phyloP scores from a whole-genome alignment of 306 rosid species.

The Potentilla sterilis region DNA sequence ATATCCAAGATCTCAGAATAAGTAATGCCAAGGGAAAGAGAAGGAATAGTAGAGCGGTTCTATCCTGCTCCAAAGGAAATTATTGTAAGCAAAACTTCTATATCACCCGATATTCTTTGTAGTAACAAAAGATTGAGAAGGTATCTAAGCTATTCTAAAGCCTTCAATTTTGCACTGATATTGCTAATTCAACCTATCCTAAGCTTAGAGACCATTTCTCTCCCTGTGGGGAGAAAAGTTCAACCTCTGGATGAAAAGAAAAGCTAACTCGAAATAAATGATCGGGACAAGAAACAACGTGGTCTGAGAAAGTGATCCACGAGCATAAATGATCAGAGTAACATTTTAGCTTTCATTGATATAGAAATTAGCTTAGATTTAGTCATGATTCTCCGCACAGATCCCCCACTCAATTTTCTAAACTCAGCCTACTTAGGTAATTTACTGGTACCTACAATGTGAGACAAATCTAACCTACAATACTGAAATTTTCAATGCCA shows the following conservation, averaged over 20 bases:
- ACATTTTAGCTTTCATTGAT: neutral
- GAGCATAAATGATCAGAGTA: neutral
- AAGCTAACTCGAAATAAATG: neutral
- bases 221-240: neutral
- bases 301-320: neutral
- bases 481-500: neutral
- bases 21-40: slow-evolving; percentile 78
- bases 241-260: neutral
- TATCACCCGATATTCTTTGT: neutral
- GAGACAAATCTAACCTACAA: neutral
- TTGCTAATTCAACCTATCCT: neutral
- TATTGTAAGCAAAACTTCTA: slow-evolving; percentile 20
- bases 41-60: slow-evolving; percentile 89
- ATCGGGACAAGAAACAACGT: neutral
- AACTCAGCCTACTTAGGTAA: neutral
- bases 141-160: neutral
- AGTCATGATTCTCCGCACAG: neutral
- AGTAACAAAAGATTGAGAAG: slow-evolving; percentile 15
- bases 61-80: slow-evolving; percentile 68
- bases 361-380: neutral
- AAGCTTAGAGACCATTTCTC: neutral
- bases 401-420: neutral
- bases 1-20: slow-evolving; percentile 74
- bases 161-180: neutral
- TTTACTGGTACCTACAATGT: neutral